Conservation (phyloP, 345 rosid genomes). For the Tarenaya hassleriana region DNA sequence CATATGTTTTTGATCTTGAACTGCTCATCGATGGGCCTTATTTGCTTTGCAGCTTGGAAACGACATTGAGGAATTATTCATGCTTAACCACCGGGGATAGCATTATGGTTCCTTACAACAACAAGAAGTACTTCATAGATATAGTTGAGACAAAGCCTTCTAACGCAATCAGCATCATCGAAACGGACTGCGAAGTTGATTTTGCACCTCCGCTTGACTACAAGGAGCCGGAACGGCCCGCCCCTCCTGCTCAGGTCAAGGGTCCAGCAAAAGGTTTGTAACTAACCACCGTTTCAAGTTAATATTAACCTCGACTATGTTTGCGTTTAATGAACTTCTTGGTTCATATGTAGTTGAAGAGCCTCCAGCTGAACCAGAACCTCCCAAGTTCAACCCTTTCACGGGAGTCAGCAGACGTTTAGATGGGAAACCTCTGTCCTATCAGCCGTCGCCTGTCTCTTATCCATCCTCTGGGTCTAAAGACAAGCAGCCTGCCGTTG, state of each 20-base stretch:
- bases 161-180: constrained; percentile 88
- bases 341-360: constrained; percentile 51
- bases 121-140: constrained; percentile 94
- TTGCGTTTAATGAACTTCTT: constrained; percentile 1
- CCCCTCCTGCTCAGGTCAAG: constrained; percentile 41
- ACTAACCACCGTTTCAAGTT: background rate
- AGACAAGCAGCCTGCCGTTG: constrained; percentile 40
- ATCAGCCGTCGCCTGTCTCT: constrained; percentile 43
- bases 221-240: constrained; percentile 86
- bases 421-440: constrained; percentile 73
- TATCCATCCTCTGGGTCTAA: constrained; percentile 36
- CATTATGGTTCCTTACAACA: constrained; percentile 98
- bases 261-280: constrained; percentile 53
- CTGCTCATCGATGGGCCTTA: background rate
- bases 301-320: background rate
- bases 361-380: constrained; percentile 45
- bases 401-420: constrained; percentile 76
- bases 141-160: constrained; percentile 93
- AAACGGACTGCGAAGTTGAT: constrained; percentile 99
- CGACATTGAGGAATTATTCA: constrained; percentile 90
- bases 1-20: background rate
- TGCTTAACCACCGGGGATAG: constrained; percentile 97
- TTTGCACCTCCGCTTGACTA: constrained; percentile 98
- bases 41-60: constrained; percentile 70
- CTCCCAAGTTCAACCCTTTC: constrained; percentile 79